Evolutionary conservation across 768 basidiomycete genomes (phyloP), one percentile per base, ranked within the genome.

Genomic region (Boletus speciosus): DNA sequence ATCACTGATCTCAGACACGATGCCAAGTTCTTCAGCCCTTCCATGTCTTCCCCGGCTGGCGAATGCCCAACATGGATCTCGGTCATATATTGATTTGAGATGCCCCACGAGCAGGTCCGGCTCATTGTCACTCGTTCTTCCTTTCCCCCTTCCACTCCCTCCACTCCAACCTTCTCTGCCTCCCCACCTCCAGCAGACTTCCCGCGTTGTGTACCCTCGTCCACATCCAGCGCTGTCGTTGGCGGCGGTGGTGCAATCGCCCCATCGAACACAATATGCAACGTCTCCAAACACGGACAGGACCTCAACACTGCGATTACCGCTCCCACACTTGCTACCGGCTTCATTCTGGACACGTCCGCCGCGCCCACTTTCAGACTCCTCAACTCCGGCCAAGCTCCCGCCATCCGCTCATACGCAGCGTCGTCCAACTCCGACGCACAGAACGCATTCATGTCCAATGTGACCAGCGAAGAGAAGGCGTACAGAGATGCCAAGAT

Each of bases 261-360:
- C 31, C 55, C 63, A 25, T 64, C 54, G 31, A 64, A 64, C 25
- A 51, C 45, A 9, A 64, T 45, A 10, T 53, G 54, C 35, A 64
- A 12, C n/a, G 42, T 49, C 6, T 54, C 39, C n/a, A 64, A 46
- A 3, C 14, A 32, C 11, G 49, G 54, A 47, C 63, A 64, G 4
- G 25, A 44, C 21, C 16, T 45, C 39, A 64, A 44, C 14, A 61
- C 44, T 12, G 56, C 47, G 10, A 61, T 48, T 23, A 64, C 57
- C 12, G 57, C 63, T 1, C 37, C 47, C 9, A 59, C 47, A 4
- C 54, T 59, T 14, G 63, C 60, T 9, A n/a, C 21, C 19, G 62
- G 62, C 14, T 4, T 41, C 41, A 4, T n/a, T 12, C 27, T 38
- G 5, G 21, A 40, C 34, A 42, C 14, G 9, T 56, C 47, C 6